Evolutionary conservation across 106 monocot species (phyloP).

Genomic region (Platanthera guangdongensis): DNA sequence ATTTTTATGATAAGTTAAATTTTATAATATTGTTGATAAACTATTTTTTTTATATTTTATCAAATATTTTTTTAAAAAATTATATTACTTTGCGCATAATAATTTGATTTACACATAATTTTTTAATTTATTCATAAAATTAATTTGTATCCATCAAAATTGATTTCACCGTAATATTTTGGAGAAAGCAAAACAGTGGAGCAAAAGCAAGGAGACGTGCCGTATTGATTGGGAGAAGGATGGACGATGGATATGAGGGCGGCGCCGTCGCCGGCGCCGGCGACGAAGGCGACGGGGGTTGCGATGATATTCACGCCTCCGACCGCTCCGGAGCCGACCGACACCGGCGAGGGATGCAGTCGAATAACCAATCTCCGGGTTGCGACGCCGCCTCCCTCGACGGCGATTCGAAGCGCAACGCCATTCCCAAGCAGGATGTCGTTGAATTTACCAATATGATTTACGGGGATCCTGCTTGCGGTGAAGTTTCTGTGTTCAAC

Average conservation of each 20-base stretch:
- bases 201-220: not conserved
- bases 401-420: not conserved
- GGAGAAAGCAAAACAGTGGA: not conserved
- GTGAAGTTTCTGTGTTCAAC: not conserved
- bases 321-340: not conserved
- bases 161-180: no score
- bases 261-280: not conserved
- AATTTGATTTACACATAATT: no score
- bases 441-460: not conserved
- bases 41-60: no score
- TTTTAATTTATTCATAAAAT: no score
- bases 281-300: not conserved
- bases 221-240: not conserved
- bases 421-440: constrained; percentile 16
- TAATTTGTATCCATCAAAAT: no score
- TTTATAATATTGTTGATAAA: no score
- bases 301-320: not conserved
- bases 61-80: no score
- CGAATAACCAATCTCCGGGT: constrained; percentile 8
- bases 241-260: not conserved
- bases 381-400: not conserved
- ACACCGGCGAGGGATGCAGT: not conserved
- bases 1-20: no score
- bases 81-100: no score
- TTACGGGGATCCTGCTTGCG: constrained; percentile 1